Evolutionary conservation across 2,329 filamentous ascomycete genomes (phyloP), one percentile per base, ranked within the genome.

Genomic region (Aspergillus sp.): DNA sequence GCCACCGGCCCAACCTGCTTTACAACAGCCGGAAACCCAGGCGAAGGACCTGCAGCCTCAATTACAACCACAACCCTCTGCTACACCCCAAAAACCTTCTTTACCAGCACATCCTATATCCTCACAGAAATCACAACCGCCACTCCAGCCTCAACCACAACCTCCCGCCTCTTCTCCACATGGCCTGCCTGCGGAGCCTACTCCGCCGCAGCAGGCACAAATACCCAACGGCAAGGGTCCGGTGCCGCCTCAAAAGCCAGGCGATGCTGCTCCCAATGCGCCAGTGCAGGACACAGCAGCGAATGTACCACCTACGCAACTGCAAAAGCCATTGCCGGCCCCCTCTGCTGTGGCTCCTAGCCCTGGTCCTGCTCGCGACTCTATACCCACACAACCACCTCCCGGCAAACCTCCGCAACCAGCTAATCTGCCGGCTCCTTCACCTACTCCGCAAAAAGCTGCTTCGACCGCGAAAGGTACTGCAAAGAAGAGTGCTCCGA

Each of bases 311-410:
- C 39, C 60, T 38, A 42, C 52, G 36, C 55, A 55, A 39, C 58
- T 60, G 11, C 61, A 62, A 53, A 39, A 60, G 38, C 61, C 58
- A 15, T 62, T 64, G 36, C 54, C 60, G n/a, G 49, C 50, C 8
- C 48, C 30, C 13, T 34, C 26, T 43, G 62, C 61, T 39, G 56
- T 66, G 13, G 53, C 62, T 8, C 62, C 69, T n/a, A 61, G 61
- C 30, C 51, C 57, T 32, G 58, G 54, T 15, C 52, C 61, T 17
- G 32, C 60, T 24, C 64, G 50, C 43, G 42, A 64, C 12, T 53
- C 63, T 17, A 58, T 66, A 5, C 57, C 62, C 8, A 67, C 68
- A 50, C 65, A 67, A 9, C 65, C 66, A 11, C 71, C 68, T 54
- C 59, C 64, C 44, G 61, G 65, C 15, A 26, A 48, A 17, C 22